Evolutionary conservation across 2,329 filamentous ascomycete genomes (phyloP).

Genomic region (Trichophyton schoenleinii): DNA sequence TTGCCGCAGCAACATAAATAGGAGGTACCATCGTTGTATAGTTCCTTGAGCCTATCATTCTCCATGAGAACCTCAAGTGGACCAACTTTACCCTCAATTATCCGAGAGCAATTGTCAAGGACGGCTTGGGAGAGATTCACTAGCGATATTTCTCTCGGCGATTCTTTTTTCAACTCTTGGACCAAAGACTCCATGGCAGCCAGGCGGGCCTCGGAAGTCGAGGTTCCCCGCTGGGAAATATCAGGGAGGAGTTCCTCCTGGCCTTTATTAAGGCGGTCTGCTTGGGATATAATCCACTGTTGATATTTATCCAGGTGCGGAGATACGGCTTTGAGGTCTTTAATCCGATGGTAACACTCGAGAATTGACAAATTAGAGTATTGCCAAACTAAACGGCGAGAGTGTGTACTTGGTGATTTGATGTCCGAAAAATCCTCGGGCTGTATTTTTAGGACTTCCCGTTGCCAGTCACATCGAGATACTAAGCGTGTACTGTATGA

Average conservation of each 20-base stretch:
- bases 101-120: not conserved
- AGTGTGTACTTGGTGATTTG: no score
- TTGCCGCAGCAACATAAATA: no score
- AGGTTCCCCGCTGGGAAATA: no score
- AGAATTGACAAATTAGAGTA: not conserved
- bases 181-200: not conserved
- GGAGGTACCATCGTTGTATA: not conserved
- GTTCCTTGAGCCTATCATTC: not conserved
- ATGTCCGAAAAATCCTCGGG: no score
- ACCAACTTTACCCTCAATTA: not conserved
- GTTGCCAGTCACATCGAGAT: not conserved
- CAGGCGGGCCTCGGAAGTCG: not conserved
- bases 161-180: not conserved
- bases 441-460: no score
- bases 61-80: not conserved
- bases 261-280: not conserved
- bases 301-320: not conserved
- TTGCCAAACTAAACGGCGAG: not conserved
- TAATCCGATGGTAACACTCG: not conserved
- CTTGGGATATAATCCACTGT: not conserved
- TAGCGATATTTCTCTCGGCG: not conserved
- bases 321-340: not conserved
- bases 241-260: not conserved
- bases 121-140: not conserved
- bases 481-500: not conserved